Evolutionary conservation across 345 rosid genomes (phyloP), one percentile per base, ranked within the genome.

Genomic region (Linum tenue): DNA sequence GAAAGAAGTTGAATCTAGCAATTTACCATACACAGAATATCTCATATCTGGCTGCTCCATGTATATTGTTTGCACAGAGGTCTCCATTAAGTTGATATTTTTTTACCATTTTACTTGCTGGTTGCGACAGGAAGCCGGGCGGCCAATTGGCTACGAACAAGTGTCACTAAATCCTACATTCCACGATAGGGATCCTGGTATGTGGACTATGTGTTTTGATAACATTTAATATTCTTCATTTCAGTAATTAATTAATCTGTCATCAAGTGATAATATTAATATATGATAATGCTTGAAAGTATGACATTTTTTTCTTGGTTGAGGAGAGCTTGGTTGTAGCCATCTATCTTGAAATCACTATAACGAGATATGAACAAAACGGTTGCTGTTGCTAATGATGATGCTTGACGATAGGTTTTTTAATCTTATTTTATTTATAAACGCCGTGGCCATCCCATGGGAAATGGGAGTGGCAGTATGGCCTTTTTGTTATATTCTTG

Each of bases 301-400:
- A 48, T 15, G 11, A 15, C 9, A 9, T 41, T 41, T 1, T 3
- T 48, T 48, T 48, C 53, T 48, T 48, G 53, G 53, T 7, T 7
- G 53, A 48, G 53, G 12, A 48, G 5, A 16, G 17, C 59, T 36
- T 42, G 62, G 12, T 37, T 22, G 56, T 3, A 36, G 43, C 31
- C n/a, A n/a, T n/a, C n/a, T 53, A 35, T 63, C 22, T 64, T 57
- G 60, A 5, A 5, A 56, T n/a, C 67, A 35, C 69, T 62, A 62
- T 2, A 48, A 10, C 8, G 44, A 64, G 48, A 62, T 74, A 41
- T 76, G 42, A 74, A 72, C 39, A 39, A 58, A 15, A 12, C 37
- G 11, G 8, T 41, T 42, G 35, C 37, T 22, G 11, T 39, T 51
- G 36, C 35, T n/a, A n/a, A n/a, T 42, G 56, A 59, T 67, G 65